Evolutionary conservation across 306 rosid genomes (phyloP).

Genomic region (Corylus avellana): DNA sequence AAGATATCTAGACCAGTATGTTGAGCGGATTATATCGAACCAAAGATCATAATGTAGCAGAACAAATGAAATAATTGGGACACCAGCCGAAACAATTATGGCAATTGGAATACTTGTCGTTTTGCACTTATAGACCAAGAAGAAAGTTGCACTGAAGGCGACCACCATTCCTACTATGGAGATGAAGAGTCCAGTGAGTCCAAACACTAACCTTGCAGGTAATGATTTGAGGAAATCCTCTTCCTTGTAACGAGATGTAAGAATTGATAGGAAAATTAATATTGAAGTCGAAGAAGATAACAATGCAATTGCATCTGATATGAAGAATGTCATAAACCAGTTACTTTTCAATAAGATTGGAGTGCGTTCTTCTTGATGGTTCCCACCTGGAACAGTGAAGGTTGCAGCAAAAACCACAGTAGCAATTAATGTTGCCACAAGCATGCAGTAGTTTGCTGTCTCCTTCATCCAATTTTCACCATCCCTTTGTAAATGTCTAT

Average conservation of each 20-base stretch:
- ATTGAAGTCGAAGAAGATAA: too few relatives aligned
- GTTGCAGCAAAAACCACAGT: conserved; percentile 59
- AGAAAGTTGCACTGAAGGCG: conserved; percentile 34
- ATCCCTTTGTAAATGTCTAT: neutral
- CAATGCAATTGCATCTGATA: too few relatives aligned
- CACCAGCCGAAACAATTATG: conserved; percentile 7
- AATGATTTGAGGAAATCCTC: conserved; percentile 42
- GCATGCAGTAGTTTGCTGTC: conserved; percentile 49
- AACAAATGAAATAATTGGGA: too few relatives aligned
- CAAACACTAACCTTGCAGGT: conserved; percentile 31
- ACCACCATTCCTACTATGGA: conserved; percentile 51
- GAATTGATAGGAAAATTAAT: conserved; percentile 38
- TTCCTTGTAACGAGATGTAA: conserved; percentile 51
- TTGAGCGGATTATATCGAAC: too few relatives aligned
- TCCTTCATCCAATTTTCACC: conserved; percentile 51
- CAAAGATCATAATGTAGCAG: too few relatives aligned
- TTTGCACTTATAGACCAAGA: conserved; percentile 11
- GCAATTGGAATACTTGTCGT: conserved; percentile 34
- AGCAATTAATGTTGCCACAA: conserved; percentile 48
- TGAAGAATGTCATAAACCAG: conserved; percentile 8
- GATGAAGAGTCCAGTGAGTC: conserved; percentile 32
- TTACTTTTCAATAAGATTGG: too few relatives aligned
- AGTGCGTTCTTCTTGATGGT: neutral
- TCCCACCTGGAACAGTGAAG: conserved; percentile 55
- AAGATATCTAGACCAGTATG: too few relatives aligned